Evolutionary conservation across 495 filamentous ascomycete genomes (phyloP).

Genomic region (Elaphomyces granulatus): DNA sequence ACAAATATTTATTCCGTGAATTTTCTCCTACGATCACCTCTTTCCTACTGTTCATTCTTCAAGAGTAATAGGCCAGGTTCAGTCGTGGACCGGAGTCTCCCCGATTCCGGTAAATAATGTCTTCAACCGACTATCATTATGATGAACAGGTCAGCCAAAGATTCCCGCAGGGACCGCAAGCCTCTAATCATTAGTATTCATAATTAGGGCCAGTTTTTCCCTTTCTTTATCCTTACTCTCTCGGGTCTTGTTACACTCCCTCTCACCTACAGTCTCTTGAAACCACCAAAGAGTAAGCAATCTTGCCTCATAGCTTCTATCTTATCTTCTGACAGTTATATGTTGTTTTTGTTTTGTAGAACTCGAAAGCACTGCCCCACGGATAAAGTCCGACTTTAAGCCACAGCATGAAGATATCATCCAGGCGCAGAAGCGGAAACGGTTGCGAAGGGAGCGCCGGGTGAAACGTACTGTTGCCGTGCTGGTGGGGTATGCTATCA

Average conservation of each 20-base stretch:
- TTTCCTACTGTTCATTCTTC: no score
- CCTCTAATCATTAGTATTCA: not conserved
- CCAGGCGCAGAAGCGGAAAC: conserved; percentile 68
- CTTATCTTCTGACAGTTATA: conserved; percentile 2
- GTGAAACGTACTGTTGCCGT: conserved; percentile 74
- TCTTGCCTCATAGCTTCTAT: conserved; percentile 4
- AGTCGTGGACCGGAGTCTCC: no score
- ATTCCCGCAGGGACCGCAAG: no score
- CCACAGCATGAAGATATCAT: conserved; percentile 74
- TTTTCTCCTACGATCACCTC: no score
- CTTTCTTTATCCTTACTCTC: conserved; percentile 92
- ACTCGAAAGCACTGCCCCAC: conserved; percentile 49
- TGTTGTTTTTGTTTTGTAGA: conserved; percentile 30
- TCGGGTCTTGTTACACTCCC: conserved; percentile 78
- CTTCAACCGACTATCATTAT: conserved; percentile 84
- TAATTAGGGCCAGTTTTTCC: conserved; percentile 92
- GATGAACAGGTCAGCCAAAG: conserved; percentile 60
- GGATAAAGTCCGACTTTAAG: conserved; percentile 62
- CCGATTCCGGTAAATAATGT: no score
- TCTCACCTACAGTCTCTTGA: conserved; percentile 73
- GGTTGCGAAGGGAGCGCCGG: conserved; percentile 78
- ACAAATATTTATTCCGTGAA: no score
- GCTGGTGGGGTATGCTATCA: conserved; percentile 61
- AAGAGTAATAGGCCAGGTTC: no score
- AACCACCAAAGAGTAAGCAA: conserved; percentile 54